These are phyloP conservation scores for Alternaria conjuncta DNA, from an alignment of 2,329 filamentous ascomycete species.

Conservation along the genomic window DNA sequence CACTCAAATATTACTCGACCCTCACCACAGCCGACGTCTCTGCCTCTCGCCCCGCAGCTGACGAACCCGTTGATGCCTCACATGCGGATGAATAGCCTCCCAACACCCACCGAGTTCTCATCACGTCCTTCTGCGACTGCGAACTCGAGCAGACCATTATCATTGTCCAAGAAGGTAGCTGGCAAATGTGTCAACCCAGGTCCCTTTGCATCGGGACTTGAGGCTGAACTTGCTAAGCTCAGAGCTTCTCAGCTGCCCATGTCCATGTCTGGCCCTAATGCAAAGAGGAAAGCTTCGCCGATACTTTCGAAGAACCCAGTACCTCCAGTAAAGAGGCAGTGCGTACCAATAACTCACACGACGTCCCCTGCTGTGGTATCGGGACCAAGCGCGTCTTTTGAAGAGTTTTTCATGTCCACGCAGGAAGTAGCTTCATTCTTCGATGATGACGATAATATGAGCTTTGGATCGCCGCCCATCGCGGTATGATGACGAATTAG, in stretches of 20 bases:
- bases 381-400: not conserved
- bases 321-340: not conserved
- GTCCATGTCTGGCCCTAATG: not conserved
- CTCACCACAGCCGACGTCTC: not conserved
- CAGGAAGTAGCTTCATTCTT: slow-evolving; percentile 37
- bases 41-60: not conserved
- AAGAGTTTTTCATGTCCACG: slow-evolving; percentile 33
- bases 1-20: not conserved
- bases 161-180: slow-evolving; percentile 4
- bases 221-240: slow-evolving; percentile 7
- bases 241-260: slow-evolving; percentile 8
- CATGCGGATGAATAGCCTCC: not conserved
- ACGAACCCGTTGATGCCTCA: not conserved
- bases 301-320: not conserved
- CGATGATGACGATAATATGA: slow-evolving; percentile 29
- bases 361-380: not conserved
- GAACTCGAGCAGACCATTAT: not conserved
- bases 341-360: not conserved
- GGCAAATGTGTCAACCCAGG: slow-evolving; percentile 10
- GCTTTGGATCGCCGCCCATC: slow-evolving; percentile 30
- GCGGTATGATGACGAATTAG: slow-evolving; percentile 20
- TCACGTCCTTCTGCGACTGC: not conserved
- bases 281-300: slow-evolving; percentile 2
- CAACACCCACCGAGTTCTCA: not conserved
- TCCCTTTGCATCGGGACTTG: slow-evolving; percentile 5